Evolutionary conservation across 176 grass and related monocot genomes (phyloP).

Genomic region (Carex scoparia): DNA sequence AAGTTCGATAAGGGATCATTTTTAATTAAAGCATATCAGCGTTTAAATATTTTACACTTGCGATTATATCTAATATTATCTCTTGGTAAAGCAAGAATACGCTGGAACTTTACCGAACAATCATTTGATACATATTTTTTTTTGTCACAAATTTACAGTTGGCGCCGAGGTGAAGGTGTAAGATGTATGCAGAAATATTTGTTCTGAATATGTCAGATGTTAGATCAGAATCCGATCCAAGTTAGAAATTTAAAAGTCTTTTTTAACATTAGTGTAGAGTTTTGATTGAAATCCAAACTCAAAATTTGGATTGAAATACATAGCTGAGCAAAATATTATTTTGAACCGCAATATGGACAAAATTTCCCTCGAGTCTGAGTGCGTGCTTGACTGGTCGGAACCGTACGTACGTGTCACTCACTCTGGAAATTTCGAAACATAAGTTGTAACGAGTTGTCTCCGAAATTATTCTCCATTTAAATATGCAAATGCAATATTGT

Average conservation of each 20-base stretch:
- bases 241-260: no score
- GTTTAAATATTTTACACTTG: background rate
- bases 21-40: background rate
- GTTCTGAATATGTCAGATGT: no score
- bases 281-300: no score
- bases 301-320: no score
- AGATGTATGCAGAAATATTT: no score
- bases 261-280: no score
- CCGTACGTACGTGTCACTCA: background rate
- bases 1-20: background rate
- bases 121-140: background rate
- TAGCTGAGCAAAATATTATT: no score
- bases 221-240: no score
- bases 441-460: background rate
- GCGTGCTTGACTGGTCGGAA: conserved; percentile 9
- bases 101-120: background rate
- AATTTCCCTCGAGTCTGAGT: background rate
- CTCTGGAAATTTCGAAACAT: background rate
- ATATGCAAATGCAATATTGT: no score
- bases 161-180: no score
- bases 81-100: background rate
- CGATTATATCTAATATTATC: background rate
- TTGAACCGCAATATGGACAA: background rate
- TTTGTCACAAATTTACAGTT: no score
- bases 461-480: no score